These are phyloP conservation scores for Spergularia bocconei DNA, from an alignment of 148 eudicot genomes.

Conservation along the genomic window DNA sequence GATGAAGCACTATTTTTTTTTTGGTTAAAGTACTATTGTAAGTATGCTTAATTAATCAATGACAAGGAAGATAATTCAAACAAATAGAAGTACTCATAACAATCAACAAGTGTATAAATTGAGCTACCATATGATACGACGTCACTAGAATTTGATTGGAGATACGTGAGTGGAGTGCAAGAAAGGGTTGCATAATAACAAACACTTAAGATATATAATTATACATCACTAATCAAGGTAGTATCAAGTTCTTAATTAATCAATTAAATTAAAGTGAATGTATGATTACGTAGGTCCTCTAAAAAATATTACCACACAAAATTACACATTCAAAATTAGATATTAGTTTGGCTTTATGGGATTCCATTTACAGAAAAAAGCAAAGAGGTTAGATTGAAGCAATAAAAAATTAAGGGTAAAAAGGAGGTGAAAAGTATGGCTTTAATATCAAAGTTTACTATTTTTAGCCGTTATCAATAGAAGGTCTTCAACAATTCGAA, in stretches of 20 bases:
- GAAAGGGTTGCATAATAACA: slow-evolving; percentile 22
- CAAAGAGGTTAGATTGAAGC: too few relatives aligned
- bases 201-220: too few relatives aligned
- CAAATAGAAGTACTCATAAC: background rate
- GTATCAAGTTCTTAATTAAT: background rate
- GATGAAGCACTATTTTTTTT: too few relatives aligned
- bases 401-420: too few relatives aligned
- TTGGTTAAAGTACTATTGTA: too few relatives aligned
- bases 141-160: background rate
- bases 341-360: background rate
- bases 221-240: background rate
- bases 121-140: slow-evolving; percentile 2
- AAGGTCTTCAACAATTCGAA: too few relatives aligned
- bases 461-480: too few relatives aligned
- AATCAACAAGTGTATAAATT: background rate
- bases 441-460: too few relatives aligned
- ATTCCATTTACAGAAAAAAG: too few relatives aligned
- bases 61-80: too few relatives aligned
- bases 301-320: background rate
- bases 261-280: background rate
- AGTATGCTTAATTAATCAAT: too few relatives aligned
- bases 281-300: background rate
- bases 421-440: too few relatives aligned
- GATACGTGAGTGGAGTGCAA: slow-evolving; percentile 27
- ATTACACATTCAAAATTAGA: slow-evolving; percentile 2